Evolutionary conservation across 805 yeast species (phyloP), one percentile per base, ranked within the genome.

Genomic region (Pichia eremophila): DNA sequence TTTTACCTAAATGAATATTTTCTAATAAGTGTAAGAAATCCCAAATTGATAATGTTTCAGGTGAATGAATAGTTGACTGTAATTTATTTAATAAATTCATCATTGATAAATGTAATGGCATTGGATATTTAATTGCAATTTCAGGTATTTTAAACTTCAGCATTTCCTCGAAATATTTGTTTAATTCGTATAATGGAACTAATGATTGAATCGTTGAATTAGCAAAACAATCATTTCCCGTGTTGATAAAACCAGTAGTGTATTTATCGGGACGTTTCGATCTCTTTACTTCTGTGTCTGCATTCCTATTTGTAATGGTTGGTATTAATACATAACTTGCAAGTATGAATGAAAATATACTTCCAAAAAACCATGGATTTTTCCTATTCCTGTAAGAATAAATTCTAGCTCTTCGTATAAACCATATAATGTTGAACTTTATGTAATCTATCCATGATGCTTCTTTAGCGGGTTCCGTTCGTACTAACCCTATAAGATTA

Each of bases 221-320:
- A 51, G 96, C 96, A 68, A 87, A 91, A 63, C 99, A 91, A 62
- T 89, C 96, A 54, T 87, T 86, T 50, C 90, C 76, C 53, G 81
- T 71, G 63, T 91, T 93, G 54, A 81, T 73, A 41, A 91, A 68
- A 3, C 97, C 97, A 0, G 93, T 87, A 11, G 95, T 83, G 57
- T 78, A 70, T 54, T 76, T 81, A 54, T 84, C 91, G 8, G 83
- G 80, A 59, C 93, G 68, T 43, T 68, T 72, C 1, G 56, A 51
- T n/a, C n/a, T 9, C 8, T 14, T 34, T 8, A 18, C n/a, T 27
- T 18, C 34, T 8, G 9, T 9, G 7, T 18, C 27, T 0, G n/a
- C 18, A 5, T 14, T 17, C 4, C 14, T 6, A 11, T 4, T 11
- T 5, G 15, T 35, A 5, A 42, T n/a, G 3, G 28, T n/a, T 11